Base-by-base conservation (phyloP, 1,284 basidiomycete species). In the Coriolopsis trogii region DNA sequence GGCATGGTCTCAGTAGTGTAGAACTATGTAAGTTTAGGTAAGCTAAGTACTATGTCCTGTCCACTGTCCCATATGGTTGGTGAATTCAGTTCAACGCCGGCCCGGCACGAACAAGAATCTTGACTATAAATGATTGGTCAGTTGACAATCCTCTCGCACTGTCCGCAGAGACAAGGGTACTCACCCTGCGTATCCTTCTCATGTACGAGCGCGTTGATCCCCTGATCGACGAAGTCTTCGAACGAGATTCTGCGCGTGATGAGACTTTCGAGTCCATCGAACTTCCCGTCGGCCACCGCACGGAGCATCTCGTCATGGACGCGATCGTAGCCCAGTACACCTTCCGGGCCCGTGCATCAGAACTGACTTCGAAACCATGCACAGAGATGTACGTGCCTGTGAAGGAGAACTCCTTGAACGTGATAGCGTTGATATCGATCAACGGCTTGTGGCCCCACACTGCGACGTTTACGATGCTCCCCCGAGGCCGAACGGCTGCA, bases 161-260 rank as follows among this genome's bases (percentile, higher is more conserved):
- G n/a, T n/a, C n/a, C n/a, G n/a, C n/a, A n/a, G n/a, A n/a, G n/a
- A n/a, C n/a, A n/a, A n/a, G n/a, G n/a, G n/a, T n/a, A 13, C 33
- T n/a, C 16, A 65, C 66, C 60, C 18, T 68, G 70, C 15, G 60
- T 51, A 39, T 70, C 67, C 44, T 70, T 70, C 46, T 72, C 69
- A 39, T 63, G 46, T 18, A 69, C 52, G 28, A 72, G 59, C 15
- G 64, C 63, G 29, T 64, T 51, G 46, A 72, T 65, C 1, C 70
- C 70, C 33, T 66, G 59, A 41, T 68, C 65, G 5, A 70, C 59
- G 13, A 70, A 58, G 15, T 72, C 65, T 8, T 68, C 66, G 28
- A 72, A 49, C 5, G 56, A 41, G n/a, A 69, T 67, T 31, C 60
- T 67, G 8, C 50, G 57, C 1, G 70, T 71, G 36, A 72, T 64